Base-by-base conservation (phyloP, 2,329 filamentous ascomycete species). In the Pseudopyrenochaeta lycopersici region DNA sequence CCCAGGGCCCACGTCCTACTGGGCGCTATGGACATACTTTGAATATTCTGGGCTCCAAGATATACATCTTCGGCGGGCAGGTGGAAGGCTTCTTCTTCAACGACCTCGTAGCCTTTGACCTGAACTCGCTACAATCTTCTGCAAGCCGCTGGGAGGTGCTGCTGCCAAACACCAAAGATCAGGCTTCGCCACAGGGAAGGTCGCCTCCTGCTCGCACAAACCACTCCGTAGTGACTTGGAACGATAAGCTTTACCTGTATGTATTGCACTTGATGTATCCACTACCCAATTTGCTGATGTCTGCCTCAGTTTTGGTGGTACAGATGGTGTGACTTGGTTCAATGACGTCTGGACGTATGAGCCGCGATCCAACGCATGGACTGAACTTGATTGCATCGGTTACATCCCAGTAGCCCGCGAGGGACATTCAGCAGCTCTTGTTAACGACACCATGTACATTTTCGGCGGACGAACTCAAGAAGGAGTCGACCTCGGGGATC, bases 261-360 rank as follows among this genome's bases (percentile, higher is more conserved):
- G 90, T 84, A 15, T 17, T 18, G 27, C 27, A 14, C 27, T 10
- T 23, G 20, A 5, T 2, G 14, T 18, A 36, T 36, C 32, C 10
- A 15, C 35, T 15, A 12, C 27, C 21, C 21, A 31, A 27, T 46
- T 18, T 54, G 54, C 63, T 53, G 63, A 62, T 18, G 40, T 53
- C 42, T 51, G 42, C 47, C 15, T 10, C 63, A 95, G 90, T n/a
- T 99, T 99, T 73, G 95, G 95, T 65, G 95, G 95, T 58, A 99
- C 95, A 1, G 97, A 99, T 72, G 95, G 95, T 35, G 86, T 93
- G 50, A 88, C 91, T 68, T 99, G 95, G 96, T 99, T 98, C 80
- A 99, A 98, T 75, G 95, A 99, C 73, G 95, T 99, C 42, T 99
- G 95, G 95, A 91, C 89, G 46, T 99, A 95, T 74, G 94, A 97